Evolutionary conservation across 805 yeast genomes (phyloP).

Genomic region (Babjeviella inositovora): DNA sequence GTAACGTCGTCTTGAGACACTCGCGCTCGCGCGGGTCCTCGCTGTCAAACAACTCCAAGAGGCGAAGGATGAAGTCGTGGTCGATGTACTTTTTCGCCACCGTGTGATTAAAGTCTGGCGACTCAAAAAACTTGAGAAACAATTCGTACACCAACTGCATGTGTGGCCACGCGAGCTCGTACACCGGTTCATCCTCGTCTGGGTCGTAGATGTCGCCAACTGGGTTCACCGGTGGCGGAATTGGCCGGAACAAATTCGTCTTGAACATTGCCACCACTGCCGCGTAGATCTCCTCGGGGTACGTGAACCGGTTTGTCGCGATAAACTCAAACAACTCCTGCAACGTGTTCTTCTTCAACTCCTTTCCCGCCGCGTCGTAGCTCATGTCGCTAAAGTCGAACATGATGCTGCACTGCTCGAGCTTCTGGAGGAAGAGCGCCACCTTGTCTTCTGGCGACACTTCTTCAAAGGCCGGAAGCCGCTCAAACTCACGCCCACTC

Average conservation of each 20-base stretch:
- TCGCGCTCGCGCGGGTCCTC: constrained; percentile 97
- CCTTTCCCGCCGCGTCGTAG: constrained; percentile 83
- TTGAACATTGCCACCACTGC: constrained; percentile 85
- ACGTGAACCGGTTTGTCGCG: constrained; percentile 65
- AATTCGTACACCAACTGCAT: constrained; percentile 96
- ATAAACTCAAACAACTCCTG: constrained; percentile 85
- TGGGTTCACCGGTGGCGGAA: constrained; percentile 97
- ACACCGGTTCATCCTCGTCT: constrained; percentile 96
- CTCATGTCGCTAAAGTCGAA: constrained; percentile 93
- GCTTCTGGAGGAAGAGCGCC: constrained; percentile 68
- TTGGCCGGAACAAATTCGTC: constrained; percentile 80
- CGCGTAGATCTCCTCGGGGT: constrained; percentile 81
- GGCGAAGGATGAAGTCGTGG: constrained; percentile 67
- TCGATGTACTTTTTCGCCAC: constrained; percentile 89
- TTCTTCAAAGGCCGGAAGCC: constrained; percentile 78
- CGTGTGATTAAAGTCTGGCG: constrained; percentile 88
- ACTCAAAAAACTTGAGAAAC: constrained; percentile 81
- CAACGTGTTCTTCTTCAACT: constrained; percentile 71
- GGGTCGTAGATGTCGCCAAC: constrained; percentile 94
- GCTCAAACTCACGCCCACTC: constrained; percentile 36
- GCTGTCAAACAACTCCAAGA: constrained; percentile 83
- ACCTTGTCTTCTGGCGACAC: constrained; percentile 61
- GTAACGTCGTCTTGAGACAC: constrained; percentile 85
- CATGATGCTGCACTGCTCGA: constrained; percentile 88
- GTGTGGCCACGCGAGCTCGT: constrained; percentile 96